Base-by-base conservation (phyloP, 495 filamentous ascomycete genomes). In the Cudoniella acicularis region DNA sequence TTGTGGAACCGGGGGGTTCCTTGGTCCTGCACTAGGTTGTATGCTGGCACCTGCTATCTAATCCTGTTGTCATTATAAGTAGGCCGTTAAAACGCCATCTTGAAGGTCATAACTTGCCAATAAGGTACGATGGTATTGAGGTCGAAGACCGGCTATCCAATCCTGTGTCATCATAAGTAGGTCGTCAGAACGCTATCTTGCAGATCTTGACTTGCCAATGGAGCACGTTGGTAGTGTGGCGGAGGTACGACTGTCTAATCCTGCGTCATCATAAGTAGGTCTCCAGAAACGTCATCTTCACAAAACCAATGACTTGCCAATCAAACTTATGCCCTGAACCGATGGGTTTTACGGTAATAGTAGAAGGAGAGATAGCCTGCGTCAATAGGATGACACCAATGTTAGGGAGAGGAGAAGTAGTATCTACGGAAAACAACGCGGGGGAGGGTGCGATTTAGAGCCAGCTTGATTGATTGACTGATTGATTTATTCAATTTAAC, bases 51-150 rank as follows among this genome's bases (percentile, higher is more conserved):
- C 9, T 36, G 55, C 55, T 50, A 46, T 51, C 55, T 25, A 51
- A 57, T 57, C 42, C 45, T 57, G 46, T n/a, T 57, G 18, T 57
- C 46, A 57, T 49, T 46, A 40, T 51, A 24, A 57, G 55, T 49
- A 51, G 43, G n/a, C n/a, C n/a, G n/a, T n/a, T n/a, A n/a, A 25
- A 25, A 51, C 23, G 55, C 40, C 22, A 30, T 50, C 23, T 27
- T 50, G 46, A 22, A 57, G 23, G 26, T 23, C 25, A 51, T 27
- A 41, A 56, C 53, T 56, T 56, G 23, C 25, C 25, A 22, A 52
- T 52, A 41, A 41, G 36, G 36, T 41, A 41, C 36, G 9, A 9
- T 41, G 36, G 9, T 16, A 49, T 8, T 17, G 46, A n/a, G 8
- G 8, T 8, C 9, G 46, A 9, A 49, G 8, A 49, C 4, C 9